Conservation (phyloP, 495 filamentous ascomycete genomes). For the Daldinia caldariorum region DNA sequence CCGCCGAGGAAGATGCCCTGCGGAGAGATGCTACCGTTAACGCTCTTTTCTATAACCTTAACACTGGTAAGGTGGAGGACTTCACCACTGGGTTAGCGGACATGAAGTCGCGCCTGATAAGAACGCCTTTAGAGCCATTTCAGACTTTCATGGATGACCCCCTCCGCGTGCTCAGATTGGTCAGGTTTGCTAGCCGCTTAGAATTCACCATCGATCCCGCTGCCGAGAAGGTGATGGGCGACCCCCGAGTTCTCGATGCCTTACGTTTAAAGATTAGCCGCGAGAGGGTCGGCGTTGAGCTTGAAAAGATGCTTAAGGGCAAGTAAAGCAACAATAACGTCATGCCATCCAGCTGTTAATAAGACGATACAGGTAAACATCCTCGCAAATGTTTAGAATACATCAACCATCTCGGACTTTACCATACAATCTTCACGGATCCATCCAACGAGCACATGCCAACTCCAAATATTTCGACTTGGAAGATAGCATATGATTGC, state of each 20-base stretch:
- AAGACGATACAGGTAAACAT: slow-evolving; percentile 64
- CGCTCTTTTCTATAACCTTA: slow-evolving; percentile 94
- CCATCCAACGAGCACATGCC: slow-evolving; percentile 56
- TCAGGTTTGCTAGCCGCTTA: slow-evolving; percentile 89
- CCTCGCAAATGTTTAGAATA: slow-evolving; percentile 74
- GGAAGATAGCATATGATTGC: slow-evolving; percentile 63
- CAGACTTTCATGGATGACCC: slow-evolving; percentile 97
- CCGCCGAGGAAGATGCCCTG: slow-evolving; percentile 86
- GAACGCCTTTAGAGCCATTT: slow-evolving; percentile 87
- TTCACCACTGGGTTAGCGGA: slow-evolving; percentile 82
- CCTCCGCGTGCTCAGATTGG: slow-evolving; percentile 84
- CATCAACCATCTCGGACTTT: slow-evolving; percentile 78
- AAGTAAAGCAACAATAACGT: not conserved
- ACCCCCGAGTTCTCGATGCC: slow-evolving; percentile 74
- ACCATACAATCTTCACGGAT: slow-evolving; percentile 82
- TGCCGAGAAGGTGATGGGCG: slow-evolving; percentile 77
- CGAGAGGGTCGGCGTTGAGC: slow-evolving; percentile 83
- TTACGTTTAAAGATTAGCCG: slow-evolving; percentile 91
- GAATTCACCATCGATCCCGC: slow-evolving; percentile 77
- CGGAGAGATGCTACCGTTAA: slow-evolving; percentile 95
- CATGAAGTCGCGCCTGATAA: slow-evolving; percentile 74
- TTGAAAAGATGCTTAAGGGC: slow-evolving; percentile 92
- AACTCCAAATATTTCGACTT: slow-evolving; percentile 53
- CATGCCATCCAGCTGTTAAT: slow-evolving; percentile 18
- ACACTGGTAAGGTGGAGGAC: slow-evolving; percentile 81